Evolutionary conservation across 2,329 filamentous ascomycete species (phyloP).

Genomic region (Neonectria hederae): DNA sequence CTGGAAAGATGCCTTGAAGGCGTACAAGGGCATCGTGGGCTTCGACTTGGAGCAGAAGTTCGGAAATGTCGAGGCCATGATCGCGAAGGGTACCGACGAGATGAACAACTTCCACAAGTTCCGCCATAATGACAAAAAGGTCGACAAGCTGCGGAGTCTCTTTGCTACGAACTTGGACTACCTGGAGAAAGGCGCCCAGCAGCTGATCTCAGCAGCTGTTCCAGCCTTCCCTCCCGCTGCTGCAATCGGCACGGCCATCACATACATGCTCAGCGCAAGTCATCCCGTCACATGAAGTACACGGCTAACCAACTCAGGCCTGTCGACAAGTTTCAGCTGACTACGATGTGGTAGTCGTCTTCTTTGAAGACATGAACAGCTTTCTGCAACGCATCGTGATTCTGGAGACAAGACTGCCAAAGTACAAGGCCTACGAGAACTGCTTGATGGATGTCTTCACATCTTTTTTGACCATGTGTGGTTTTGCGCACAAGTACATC

Average conservation of each 20-base stretch:
- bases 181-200: constrained; percentile 42
- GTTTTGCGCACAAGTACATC: constrained; percentile 48
- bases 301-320: constrained; percentile 29
- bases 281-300: background rate
- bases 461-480: constrained; percentile 46
- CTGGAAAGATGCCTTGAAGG: constrained; percentile 47
- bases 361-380: constrained; percentile 51
- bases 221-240: constrained; percentile 46
- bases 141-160: constrained; percentile 44
- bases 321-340: constrained; percentile 47
- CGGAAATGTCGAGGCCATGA: constrained; percentile 40
- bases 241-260: constrained; percentile 47
- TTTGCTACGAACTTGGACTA: constrained; percentile 44
- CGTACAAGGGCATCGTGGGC: constrained; percentile 46
- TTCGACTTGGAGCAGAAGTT: constrained; percentile 45
- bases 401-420: constrained; percentile 45
- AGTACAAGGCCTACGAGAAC: constrained; percentile 44
- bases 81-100: constrained; percentile 39
- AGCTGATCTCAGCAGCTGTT: constrained; percentile 43
- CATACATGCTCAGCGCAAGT: constrained; percentile 43
- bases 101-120: constrained; percentile 47
- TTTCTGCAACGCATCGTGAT: constrained; percentile 49
- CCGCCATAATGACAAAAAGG: constrained; percentile 47
- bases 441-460: constrained; percentile 51
- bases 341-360: constrained; percentile 51